Base-by-base conservation (phyloP, 345 rosid genomes). In the Euphorbia tirucalli region DNA sequence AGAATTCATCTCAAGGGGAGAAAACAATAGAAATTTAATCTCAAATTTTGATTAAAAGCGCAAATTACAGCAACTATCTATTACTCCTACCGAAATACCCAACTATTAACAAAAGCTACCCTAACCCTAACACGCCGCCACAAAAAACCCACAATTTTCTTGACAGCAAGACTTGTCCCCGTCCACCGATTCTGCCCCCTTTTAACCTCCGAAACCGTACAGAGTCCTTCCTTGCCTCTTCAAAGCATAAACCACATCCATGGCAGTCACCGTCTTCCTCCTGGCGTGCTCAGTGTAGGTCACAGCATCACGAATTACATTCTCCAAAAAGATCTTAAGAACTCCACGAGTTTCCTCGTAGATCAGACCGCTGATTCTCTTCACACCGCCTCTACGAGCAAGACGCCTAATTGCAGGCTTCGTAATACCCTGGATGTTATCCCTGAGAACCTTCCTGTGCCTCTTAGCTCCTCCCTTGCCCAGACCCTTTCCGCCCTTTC, bases 401-500 rank as follows among this genome's bases (percentile, higher is more conserved):
- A 81, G 74, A 30, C 84, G 68, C 1, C 84, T 65, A 27, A 81
- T 81, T 11, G 84, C 84, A 4, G 84, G 84, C 72, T 81, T 81
- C 3, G 84, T 81, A 18, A 81, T 81, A 2, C 84, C 84, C 71
- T 81, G 84, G 39, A 81, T 77, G 66, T 81, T 81, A 62, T 81
- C 84, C 22, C 84, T 61, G 25, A 81, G 66, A 2, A 81, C 84
- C 72, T 81, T 81, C 76, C 84, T 48, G 75, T 81, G 84, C 50
- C 84, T 60, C 81, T 81, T 81, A 7, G 84, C 84, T 59, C 84
- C 84, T n/a, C 84, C 84, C 72, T 81, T 81, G 11, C 84, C 84
- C 44, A 81, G 41, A 0, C 84, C 84, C 81, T 81, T 81, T 11
- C 84, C 84, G 21, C 84, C 84, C 66, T 81, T 81, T 65, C 84